These are phyloP conservation scores for Boletus rufocinnamomeus DNA, from an alignment of 768 basidiomycete species.

Conservation along the genomic window DNA sequence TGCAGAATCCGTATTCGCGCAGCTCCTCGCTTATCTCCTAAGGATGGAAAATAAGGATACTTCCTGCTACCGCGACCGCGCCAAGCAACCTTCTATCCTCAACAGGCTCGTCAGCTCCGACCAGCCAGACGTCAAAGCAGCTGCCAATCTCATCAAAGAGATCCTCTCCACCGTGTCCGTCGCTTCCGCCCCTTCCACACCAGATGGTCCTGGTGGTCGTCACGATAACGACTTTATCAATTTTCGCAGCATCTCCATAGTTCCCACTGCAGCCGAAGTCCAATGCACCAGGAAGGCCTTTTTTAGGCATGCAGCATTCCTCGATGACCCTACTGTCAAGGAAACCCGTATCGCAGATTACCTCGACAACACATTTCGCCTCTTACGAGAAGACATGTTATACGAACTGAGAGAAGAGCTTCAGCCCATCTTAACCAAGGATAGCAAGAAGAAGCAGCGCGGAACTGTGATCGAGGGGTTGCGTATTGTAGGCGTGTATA, in stretches of 20 bases:
- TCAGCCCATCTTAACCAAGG: slow-evolving; percentile 40
- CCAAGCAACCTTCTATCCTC: slow-evolving; percentile 35
- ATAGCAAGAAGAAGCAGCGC: slow-evolving; percentile 38
- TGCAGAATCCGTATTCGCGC: slow-evolving; percentile 44
- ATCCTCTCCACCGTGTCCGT: slow-evolving; percentile 33
- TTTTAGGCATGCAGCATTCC: slow-evolving; percentile 43
- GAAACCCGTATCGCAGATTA: slow-evolving; percentile 46
- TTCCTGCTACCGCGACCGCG: slow-evolving; percentile 40
- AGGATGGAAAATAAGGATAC: slow-evolving; percentile 39
- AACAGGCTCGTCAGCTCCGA: slow-evolving; percentile 28
- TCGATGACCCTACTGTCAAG: slow-evolving; percentile 46
- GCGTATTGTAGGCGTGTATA: slow-evolving; percentile 38
- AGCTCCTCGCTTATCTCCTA: slow-evolving; percentile 53
- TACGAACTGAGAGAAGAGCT: slow-evolving; percentile 59
- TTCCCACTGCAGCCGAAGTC: slow-evolving; percentile 64
- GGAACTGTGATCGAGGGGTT: slow-evolving; percentile 44
- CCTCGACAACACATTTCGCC: slow-evolving; percentile 67
- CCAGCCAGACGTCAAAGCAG: slow-evolving; percentile 26
- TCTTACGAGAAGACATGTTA: slow-evolving; percentile 65
- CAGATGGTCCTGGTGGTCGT: slow-evolving; percentile 55
- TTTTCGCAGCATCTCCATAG: slow-evolving; percentile 61
- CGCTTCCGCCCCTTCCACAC: slow-evolving; percentile 20
- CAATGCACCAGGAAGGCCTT: slow-evolving; percentile 47
- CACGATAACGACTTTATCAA: slow-evolving; percentile 70
- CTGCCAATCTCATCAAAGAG: slow-evolving; percentile 44